A percentile compares a stretch with the other conserved stretches of the same genome.
phyloP scores from a whole-genome alignment of 805 yeast genomes.

The Wickerhamomyces alni region DNA sequence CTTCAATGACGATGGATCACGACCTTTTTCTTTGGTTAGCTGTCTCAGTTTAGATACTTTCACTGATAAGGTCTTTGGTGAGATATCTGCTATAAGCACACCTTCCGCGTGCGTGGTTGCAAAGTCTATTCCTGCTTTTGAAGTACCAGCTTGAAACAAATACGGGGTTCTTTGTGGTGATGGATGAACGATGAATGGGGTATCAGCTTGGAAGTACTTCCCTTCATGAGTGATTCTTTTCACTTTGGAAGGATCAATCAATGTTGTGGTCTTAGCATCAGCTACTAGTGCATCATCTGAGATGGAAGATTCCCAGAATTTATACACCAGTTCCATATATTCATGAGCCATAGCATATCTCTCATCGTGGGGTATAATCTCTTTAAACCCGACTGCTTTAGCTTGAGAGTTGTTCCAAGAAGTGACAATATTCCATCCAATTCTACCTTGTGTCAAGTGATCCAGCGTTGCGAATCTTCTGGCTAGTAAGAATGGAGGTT shows the following conservation, averaged over 20 bases:
- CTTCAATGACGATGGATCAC: slow-evolving; percentile 30
- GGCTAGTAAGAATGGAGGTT: slow-evolving; percentile 32
- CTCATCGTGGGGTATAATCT: slow-evolving; percentile 33
- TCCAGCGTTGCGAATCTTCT: slow-evolving; percentile 35
- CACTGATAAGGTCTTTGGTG: slow-evolving; percentile 26
- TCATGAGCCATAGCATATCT: slow-evolving; percentile 33
- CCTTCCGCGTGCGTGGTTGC: slow-evolving; percentile 39
- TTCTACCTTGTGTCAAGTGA: slow-evolving; percentile 33
- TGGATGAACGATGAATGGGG: slow-evolving; percentile 34
- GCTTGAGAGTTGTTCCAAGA: slow-evolving; percentile 30
- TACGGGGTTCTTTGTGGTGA: slow-evolving; percentile 39
- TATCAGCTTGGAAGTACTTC: slow-evolving; percentile 21
- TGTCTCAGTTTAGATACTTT: slow-evolving; percentile 22
- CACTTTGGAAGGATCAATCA: slow-evolving; percentile 29
- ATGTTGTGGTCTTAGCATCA: slow-evolving; percentile 19
- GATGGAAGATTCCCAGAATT: slow-evolving; percentile 32
- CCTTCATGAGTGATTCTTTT: slow-evolving; percentile 34
- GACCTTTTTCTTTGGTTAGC: slow-evolving; percentile 24
- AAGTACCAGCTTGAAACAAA: slow-evolving; percentile 36
- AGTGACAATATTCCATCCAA: slow-evolving; percentile 39
- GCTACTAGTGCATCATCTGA: slow-evolving; percentile 27
- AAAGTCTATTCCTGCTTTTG: slow-evolving; percentile 31
- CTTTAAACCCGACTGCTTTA: too few species aligned
- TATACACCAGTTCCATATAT: slow-evolving; percentile 29
- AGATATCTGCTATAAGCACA: slow-evolving; percentile 29